phyloP scores from a whole-genome alignment of 441 rosid genomes.

The Adansonia gregorii region DNA sequence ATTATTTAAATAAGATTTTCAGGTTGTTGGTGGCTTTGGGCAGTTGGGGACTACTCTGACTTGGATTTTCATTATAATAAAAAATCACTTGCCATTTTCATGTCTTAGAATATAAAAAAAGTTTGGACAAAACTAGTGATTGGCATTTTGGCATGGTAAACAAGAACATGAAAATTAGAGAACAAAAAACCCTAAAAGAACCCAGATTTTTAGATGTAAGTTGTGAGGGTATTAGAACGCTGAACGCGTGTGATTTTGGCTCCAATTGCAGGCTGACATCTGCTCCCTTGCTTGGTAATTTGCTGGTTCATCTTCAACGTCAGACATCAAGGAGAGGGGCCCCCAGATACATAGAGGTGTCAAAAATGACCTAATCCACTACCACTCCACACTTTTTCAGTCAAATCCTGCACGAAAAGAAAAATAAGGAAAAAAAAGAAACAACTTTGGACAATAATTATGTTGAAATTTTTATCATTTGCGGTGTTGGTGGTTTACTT shows the following conservation, averaged over 20 bases:
- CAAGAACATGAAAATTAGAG: too few relatives aligned
- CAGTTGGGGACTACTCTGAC: too few relatives aligned
- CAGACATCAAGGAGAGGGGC: background rate
- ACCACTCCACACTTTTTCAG: background rate
- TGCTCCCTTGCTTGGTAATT: too few relatives aligned
- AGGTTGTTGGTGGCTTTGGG: too few relatives aligned
- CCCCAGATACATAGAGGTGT: background rate
- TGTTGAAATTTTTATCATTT: background rate
- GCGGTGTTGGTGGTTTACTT: background rate
- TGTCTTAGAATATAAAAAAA: too few relatives aligned
- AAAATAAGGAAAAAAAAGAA: too few relatives aligned
- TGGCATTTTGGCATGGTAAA: too few relatives aligned
- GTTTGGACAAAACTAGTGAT: too few relatives aligned
- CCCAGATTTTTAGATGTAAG: background rate
- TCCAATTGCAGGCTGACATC: background rate
- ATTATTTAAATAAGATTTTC: too few relatives aligned
- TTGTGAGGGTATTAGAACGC: background rate
- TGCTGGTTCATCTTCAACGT: background rate
- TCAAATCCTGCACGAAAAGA: background rate
- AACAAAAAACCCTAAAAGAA: too few relatives aligned
- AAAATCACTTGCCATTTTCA: too few relatives aligned
- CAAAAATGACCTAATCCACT: background rate
- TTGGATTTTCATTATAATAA: too few relatives aligned
- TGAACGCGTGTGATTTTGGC: background rate
- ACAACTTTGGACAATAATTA: background rate